Base-by-base conservation (phyloP, 2,329 filamentous ascomycete species). In the Sclerotinia spermophila region DNA sequence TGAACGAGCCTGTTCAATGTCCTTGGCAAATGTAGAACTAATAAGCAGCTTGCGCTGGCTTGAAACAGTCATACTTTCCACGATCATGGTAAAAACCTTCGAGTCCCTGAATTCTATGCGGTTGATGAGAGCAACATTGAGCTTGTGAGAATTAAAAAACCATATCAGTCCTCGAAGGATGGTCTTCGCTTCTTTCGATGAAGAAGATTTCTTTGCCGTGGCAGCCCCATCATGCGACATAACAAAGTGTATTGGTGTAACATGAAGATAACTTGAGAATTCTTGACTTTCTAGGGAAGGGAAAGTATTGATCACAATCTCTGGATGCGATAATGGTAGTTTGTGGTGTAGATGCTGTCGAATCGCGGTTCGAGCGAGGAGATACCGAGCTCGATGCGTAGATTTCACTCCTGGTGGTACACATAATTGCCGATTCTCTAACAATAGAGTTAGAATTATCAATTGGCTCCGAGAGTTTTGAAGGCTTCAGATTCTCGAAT, bases 61-160 rank as follows among this genome's bases (percentile, higher is more conserved):
- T 17, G 72, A 72, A 17, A 67, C n/a, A 19, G 67, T 74, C 68
- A 75, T 75, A 35, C 75, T 76, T 55, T 83, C 83, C 11, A 85
- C 75, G 40, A 86, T 82, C 79, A 83, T 83, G 0, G 83, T 82
- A 79, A 85, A 85, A 69, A 85, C 81, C 77, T 83, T 76, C 1
- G 73, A 75, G 55, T 91, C 90, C 64, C 82, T 81, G 75, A 87
- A 90, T 67, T 89, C 85, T 17, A 92, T 77, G 45, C 84, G 85
- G 71, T 92, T 89, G 58, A 92, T 82, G 35, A 92, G 80, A 1
- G 87, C 88, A 8, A 90, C 82, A 75, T 88, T 90, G 77, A 86
- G 87, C 0, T 87, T 86, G n/a, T 81, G 80, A 0, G 77, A 77
- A 67, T 88, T 83, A 71, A 91, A 85, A 71, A 81, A 83, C 69